Evolutionary conservation across 2,329 filamentous ascomycete genomes (phyloP), one percentile per base, ranked within the genome.

Genomic region (Aspergillus udagawae): DNA sequence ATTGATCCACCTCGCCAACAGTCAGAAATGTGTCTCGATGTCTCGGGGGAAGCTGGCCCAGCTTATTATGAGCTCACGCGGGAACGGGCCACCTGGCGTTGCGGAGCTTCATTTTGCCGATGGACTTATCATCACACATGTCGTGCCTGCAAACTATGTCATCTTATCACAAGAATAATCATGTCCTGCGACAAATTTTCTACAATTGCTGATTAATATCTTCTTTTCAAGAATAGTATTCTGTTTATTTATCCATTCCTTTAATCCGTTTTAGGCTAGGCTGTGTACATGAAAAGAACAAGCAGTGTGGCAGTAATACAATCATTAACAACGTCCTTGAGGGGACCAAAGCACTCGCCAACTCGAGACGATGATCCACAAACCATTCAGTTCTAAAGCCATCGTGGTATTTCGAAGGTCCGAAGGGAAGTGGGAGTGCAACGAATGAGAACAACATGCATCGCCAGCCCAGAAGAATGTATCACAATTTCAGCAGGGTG

Each of bases 51-150:
- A 53, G 54, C 42, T 38, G 35, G 21, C 25, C 53, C 28, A 41
- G 52, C 28, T 52, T 52, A 55, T 27, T 51, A 42, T 25, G 52
- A 54, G 59, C 52, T 56, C n/a, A 23, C 9, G 41, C 25, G 44
- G 55, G 60, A 66, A 70, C 64, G 64, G 70, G 70, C 70, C 71
- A 73, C 71, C 70, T 73, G 70, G 68, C 70, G 65, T 64, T 60
- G 69, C 70, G 70, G 70, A 71, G 68, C 62, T 72, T 70, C 64
- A 67, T 73, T 72, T 67, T 64, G 59, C 70, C 70, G 69, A 71
- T 27, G 57, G 58, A 25, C 23, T 7, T 14, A 23, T 25, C 44
- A 7, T 17, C 32, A 32, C 4, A 35, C 12, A 5, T 6, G 32
- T 5, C 5, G 14, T 25, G 3, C 12, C 29, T 32, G 32, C 32